Evolutionary conservation across 1,284 basidiomycete genomes (phyloP).

Genomic region (Ganoderma multipileum): DNA sequence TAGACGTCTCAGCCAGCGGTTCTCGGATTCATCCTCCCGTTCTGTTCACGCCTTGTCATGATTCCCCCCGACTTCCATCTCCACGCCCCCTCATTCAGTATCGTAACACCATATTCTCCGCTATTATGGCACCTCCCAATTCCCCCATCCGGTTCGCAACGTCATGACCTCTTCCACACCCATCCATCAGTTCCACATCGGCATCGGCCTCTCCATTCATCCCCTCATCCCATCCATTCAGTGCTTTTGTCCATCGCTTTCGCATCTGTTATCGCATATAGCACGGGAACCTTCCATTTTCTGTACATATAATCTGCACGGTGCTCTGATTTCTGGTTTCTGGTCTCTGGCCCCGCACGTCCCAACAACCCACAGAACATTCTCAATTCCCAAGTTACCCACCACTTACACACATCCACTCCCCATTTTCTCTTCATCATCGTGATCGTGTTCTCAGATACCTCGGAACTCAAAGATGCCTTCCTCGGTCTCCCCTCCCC

Average conservation of each 20-base stretch:
- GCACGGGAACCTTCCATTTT: constrained; percentile 8
- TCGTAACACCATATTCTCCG: constrained; percentile 23
- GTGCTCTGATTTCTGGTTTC: neutral
- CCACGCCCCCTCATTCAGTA: constrained; percentile 5
- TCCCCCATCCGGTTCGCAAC: constrained; percentile 5
- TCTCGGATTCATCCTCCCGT: constrained; percentile 9
- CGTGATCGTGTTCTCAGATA: neutral
- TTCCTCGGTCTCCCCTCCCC: neutral
- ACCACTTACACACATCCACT: neutral
- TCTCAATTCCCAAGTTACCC: neutral
- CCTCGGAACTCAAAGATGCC: neutral
- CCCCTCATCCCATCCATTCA: constrained; percentile 9
- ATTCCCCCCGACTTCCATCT: constrained; percentile 2
- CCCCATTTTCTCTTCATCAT: neutral
- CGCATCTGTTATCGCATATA: constrained; percentile 23
- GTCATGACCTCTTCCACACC: constrained; percentile 7
- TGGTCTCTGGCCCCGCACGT: neutral
- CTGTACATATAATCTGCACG: constrained; percentile 17
- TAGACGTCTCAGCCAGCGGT: constrained; percentile 3
- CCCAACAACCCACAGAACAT: neutral
- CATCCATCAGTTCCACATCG: constrained; percentile 6
- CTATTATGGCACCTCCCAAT: constrained; percentile 19
- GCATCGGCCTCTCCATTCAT: constrained; percentile 4
- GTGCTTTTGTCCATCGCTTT: constrained; percentile 20
- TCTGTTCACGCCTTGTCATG: constrained; percentile 6